phyloP scores from a whole-genome alignment of 345 rosid species.

The Kandelia obovata region DNA sequence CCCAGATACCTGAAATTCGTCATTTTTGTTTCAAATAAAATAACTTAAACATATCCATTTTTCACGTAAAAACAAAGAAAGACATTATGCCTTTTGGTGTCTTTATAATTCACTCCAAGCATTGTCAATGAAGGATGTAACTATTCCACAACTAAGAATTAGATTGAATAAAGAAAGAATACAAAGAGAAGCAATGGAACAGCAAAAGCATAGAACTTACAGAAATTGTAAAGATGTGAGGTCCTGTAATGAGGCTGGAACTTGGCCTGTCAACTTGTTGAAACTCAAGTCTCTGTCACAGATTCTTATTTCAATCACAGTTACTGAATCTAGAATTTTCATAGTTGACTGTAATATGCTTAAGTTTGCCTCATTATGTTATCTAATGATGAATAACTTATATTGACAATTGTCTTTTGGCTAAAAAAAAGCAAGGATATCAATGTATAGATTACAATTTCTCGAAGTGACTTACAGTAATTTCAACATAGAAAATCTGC shows the following conservation, averaged over 20 bases:
- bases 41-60: not conserved
- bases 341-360: not conserved
- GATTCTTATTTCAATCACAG: not conserved
- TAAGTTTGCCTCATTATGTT: not conserved
- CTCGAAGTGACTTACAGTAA: slow-evolving; percentile 36
- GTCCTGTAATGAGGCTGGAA: slow-evolving; percentile 41
- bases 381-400: not conserved
- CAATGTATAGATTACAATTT: not conserved
- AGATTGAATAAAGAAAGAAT: not conserved
- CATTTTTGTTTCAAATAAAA: slow-evolving; percentile 3
- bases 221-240: slow-evolving; percentile 29
- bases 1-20: slow-evolving; percentile 45
- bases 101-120: not conserved
- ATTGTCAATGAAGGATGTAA: not conserved
- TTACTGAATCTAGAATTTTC: not conserved
- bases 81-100: not conserved
- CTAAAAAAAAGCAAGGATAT: not conserved
- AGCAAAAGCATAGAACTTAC: slow-evolving; percentile 28
- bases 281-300: slow-evolving; percentile 53
- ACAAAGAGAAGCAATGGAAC: not conserved
- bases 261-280: slow-evolving; percentile 49
- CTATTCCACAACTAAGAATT: not conserved
- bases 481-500: slow-evolving; percentile 30
- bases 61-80: not conserved
- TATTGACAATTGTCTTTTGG: too few species aligned